Base-by-base conservation (phyloP, 495 filamentous ascomycete species). In the Saxispiralis lemnorum region DNA sequence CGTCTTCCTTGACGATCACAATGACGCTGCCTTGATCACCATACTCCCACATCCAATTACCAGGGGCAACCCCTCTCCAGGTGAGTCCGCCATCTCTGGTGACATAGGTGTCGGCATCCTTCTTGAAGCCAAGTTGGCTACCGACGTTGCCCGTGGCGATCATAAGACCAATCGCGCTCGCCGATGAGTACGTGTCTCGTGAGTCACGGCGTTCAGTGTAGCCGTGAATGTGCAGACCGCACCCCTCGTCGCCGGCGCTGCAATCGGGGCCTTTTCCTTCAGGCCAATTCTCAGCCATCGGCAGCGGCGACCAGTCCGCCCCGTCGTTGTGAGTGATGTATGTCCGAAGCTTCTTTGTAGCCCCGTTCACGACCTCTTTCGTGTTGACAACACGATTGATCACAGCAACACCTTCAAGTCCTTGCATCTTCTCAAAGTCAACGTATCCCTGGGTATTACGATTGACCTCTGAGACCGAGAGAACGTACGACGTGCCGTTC, bases 291-390 rank as follows among this genome's bases (percentile, higher is more conserved):
- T 61, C 52, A 0, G 78, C 84, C 7, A 83, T 74, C n/a, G 69
- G 47, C 2, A 96, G 60, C 31, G 74, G 72, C 35, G 64, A 64
- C 89, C 89, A 99, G 51, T 83, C 69, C 12, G 79, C 79, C 33
- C 89, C 89, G 56, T 96, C 89, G 57, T 94, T 96, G 63, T 96
- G 92, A 6, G 84, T 92, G 45, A 96, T 93, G 67, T 79, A 75
- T 20, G 79, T 86, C 59, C 80, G 80, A 31, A 93, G 66, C 56
- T 77, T 81, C 69, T 99, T 96, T 34, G 66, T 60, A 24, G 70
- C 67, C 18, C 74, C 77, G 35, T 71, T 68, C n/a, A 66, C 60
- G 3, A 73, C 66, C 12, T 70, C 68, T 10, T 73, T 59, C n/a
- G 59, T 43, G 56, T 96, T 96, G 18, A 66, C 66, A 14, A 99